A percentile compares a stretch with the other conserved stretches of the same genome.
phyloP scores from a whole-genome alignment of 768 basidiomycete genomes.

The Mycena galericulata region DNA sequence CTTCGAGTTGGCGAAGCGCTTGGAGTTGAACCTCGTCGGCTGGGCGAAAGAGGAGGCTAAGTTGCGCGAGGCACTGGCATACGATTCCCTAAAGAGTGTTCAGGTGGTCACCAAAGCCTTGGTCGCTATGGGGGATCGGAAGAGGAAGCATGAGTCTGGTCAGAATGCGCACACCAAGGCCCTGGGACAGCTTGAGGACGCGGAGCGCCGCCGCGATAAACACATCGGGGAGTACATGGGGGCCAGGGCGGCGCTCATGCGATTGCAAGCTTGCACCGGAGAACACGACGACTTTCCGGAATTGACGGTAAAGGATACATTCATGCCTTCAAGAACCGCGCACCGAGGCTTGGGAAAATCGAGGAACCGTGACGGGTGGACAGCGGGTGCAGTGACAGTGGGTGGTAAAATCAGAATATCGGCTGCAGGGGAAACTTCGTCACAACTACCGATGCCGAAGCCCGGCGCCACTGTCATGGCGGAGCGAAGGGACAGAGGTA shows the following conservation, averaged over 20 bases:
- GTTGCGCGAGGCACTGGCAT: neutral
- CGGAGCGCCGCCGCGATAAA: neutral
- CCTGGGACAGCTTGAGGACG: neutral
- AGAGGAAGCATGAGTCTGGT: neutral
- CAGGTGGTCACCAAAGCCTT: neutral
- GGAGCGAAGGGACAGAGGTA: too few relatives aligned
- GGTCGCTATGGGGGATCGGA: neutral
- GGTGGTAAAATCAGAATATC: neutral
- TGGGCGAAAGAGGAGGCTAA: neutral
- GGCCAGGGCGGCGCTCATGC: neutral
- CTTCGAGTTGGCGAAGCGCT: neutral
- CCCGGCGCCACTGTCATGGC: too few relatives aligned
- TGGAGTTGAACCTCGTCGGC: neutral
- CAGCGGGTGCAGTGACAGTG: neutral
- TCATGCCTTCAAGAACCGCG: neutral
- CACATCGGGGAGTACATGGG: neutral
- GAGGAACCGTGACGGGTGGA: neutral
- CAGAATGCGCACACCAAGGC: neutral
- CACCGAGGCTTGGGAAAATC: neutral
- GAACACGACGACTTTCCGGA: neutral
- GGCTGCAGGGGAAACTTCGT: neutral
- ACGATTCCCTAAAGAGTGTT: neutral
- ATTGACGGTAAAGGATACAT: neutral
- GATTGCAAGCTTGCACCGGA: neutral
- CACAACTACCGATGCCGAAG: too few relatives aligned